phyloP scores from a whole-genome alignment of 176 grass and related monocot genomes.

The Hyparrhenia diplandra region DNA sequence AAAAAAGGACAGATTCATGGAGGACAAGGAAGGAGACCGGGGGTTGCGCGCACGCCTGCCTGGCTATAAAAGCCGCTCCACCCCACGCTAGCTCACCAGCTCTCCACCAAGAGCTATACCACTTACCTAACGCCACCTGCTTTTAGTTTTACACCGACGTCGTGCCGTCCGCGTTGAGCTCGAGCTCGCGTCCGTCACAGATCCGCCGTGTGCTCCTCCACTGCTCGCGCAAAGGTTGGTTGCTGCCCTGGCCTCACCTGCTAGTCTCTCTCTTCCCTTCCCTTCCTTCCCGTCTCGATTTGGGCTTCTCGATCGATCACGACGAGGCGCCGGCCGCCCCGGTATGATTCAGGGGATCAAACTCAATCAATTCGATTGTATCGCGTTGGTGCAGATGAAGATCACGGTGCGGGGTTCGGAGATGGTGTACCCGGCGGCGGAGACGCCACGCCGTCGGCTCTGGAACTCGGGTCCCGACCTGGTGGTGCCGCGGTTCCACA shows the following conservation, averaged over 20 bases:
- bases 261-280: neutral
- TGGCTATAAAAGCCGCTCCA: conserved; percentile 36
- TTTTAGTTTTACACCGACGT: neutral
- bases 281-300: neutral
- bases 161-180: neutral
- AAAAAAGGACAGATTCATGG: neutral
- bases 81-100: conserved; percentile 37
- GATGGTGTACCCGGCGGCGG: conserved; percentile 62
- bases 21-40: neutral
- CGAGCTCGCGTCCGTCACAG: neutral
- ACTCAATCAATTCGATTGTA: neutral
- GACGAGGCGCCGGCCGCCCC: no score
- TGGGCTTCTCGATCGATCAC: neutral
- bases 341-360: neutral
- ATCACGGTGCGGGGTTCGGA: conserved; percentile 58
- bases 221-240: neutral
- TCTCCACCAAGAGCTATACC: conserved; percentile 52
- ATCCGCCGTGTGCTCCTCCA: neutral
- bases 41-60: neutral
- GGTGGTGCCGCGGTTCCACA: conserved; percentile 83
- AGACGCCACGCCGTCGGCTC: conserved; percentile 48
- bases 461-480: conserved; percentile 86
- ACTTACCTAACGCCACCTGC: neutral
- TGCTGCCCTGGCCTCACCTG: neutral
- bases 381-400: conserved; percentile 32